Conservation (phyloP, 2,329 filamentous ascomycete genomes). For the Huntiella moniliformis region DNA sequence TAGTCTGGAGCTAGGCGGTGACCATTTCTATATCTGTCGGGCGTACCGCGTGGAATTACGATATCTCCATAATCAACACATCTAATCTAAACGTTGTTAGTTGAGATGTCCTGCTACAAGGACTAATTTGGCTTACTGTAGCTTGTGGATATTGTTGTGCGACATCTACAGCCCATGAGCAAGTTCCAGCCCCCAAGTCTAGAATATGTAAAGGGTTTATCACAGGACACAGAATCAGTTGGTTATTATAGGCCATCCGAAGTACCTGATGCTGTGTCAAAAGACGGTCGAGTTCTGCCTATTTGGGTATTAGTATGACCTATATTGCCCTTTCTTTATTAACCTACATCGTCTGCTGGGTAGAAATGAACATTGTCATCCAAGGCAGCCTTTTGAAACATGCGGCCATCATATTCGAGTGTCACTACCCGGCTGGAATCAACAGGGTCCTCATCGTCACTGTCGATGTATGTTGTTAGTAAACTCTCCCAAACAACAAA, state of each 20-base stretch:
- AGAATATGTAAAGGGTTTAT: slow-evolving; percentile 2
- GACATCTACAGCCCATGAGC: slow-evolving; percentile 3
- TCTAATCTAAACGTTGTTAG: no score
- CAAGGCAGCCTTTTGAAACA: slow-evolving; percentile 1
- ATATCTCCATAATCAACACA: no score
- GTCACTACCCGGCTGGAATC: background rate
- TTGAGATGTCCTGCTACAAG: background rate
- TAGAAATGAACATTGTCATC: slow-evolving; percentile 6
- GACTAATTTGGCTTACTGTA: background rate
- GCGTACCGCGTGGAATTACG: no score
- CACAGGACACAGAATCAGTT: background rate
- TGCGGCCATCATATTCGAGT: background rate
- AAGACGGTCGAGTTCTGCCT: slow-evolving; percentile 1
- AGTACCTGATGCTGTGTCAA: slow-evolving; percentile 3
- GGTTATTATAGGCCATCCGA: slow-evolving; percentile 1
- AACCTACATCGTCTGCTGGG: slow-evolving; percentile 7
- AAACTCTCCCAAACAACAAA: background rate
- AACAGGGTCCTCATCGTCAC: background rate
- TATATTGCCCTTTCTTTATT: background rate
- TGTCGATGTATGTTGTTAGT: background rate
- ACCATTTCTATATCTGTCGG: background rate
- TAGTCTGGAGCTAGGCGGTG: slow-evolving; percentile 18
- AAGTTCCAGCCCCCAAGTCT: slow-evolving; percentile 9
- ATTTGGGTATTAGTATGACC: background rate
- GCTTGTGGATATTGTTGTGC: slow-evolving; percentile 2